Evolutionary conservation across 805 yeast species (phyloP).

Genomic region (Yarrowia sp.): DNA sequence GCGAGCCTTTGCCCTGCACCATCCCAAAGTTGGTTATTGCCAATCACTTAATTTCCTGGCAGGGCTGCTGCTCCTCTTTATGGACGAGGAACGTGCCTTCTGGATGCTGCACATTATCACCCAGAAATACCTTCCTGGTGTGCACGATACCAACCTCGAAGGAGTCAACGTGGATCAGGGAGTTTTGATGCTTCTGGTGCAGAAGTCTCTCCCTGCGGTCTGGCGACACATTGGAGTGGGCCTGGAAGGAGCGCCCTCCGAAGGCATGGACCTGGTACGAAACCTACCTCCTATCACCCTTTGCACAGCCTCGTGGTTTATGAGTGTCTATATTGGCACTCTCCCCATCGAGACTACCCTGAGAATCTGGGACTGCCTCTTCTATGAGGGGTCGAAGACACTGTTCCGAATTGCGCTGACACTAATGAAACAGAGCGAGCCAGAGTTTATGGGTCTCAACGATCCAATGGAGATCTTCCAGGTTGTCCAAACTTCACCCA

Average conservation of each 20-base stretch:
- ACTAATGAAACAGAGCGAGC: slow-evolving; percentile 70
- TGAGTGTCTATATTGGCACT: slow-evolving; percentile 91
- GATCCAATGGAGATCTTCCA: slow-evolving; percentile 70
- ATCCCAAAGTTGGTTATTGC: slow-evolving; percentile 91
- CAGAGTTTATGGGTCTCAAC: slow-evolving; percentile 47
- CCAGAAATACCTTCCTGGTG: slow-evolving; percentile 80
- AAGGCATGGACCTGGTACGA: slow-evolving; percentile 44
- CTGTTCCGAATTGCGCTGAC: slow-evolving; percentile 80
- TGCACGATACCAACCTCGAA: slow-evolving; percentile 83
- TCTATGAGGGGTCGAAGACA: slow-evolving; percentile 87
- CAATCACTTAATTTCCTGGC: slow-evolving; percentile 92
- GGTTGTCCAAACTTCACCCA: slow-evolving; percentile 79
- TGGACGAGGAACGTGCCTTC: slow-evolving; percentile 86
- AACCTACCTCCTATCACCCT: slow-evolving; percentile 86
- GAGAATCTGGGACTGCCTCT: slow-evolving; percentile 91
- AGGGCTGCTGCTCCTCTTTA: slow-evolving; percentile 75
- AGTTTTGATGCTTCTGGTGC: slow-evolving; percentile 78
- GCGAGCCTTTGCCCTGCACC: slow-evolving; percentile 76
- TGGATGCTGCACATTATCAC: slow-evolving; percentile 96
- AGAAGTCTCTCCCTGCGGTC: slow-evolving; percentile 76
- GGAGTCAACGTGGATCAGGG: slow-evolving; percentile 97
- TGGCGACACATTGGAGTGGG: slow-evolving; percentile 56
- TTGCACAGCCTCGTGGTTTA: slow-evolving; percentile 96
- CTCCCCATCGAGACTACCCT: slow-evolving; percentile 85
- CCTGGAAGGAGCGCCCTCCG: slow-evolving; percentile 40